Evolutionary conservation across 805 yeast species (phyloP).

Genomic region (Suhomyces kilbournensis): DNA sequence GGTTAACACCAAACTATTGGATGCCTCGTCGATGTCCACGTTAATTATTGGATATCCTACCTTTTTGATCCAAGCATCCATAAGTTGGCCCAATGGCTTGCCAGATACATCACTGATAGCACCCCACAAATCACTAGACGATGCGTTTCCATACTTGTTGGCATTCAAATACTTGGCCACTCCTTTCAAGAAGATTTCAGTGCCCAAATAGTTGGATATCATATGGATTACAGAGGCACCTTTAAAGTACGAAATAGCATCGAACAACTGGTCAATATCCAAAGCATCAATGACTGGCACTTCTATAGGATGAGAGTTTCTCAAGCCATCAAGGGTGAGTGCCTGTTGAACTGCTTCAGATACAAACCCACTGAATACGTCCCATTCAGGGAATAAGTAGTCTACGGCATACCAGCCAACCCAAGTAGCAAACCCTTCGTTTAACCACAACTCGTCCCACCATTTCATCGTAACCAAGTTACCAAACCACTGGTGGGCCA

Average conservation of each 20-base stretch:
- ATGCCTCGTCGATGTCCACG: constrained; percentile 39
- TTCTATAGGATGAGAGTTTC: constrained; percentile 76
- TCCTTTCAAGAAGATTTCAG: constrained; percentile 66
- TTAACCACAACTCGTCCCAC: constrained; percentile 92
- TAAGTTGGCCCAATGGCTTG: constrained; percentile 53
- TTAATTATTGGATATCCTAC: constrained; percentile 71
- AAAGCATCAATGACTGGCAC: constrained; percentile 76
- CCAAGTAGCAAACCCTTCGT: constrained; percentile 90
- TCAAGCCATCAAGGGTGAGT: constrained; percentile 52
- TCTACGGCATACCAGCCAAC: constrained; percentile 72
- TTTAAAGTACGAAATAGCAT: constrained; percentile 75
- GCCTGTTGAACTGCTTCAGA: constrained; percentile 51
- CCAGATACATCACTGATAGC: constrained; percentile 63
- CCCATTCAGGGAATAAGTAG: constrained; percentile 76
- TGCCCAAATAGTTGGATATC: constrained; percentile 71
- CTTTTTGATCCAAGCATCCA: constrained; percentile 70
- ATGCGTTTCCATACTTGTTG: constrained; percentile 67
- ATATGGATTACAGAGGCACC: constrained; percentile 78
- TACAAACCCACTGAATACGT: constrained; percentile 58
- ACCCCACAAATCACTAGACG: constrained; percentile 70
- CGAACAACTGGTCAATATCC: constrained; percentile 80
- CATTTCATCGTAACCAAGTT: constrained; percentile 87
- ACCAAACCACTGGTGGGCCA: constrained; percentile 93
- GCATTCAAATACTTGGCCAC: constrained; percentile 65
- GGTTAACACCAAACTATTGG: constrained; percentile 34